Conservation (phyloP, 495 filamentous ascomycete species). For the Penicillium pulvis region DNA sequence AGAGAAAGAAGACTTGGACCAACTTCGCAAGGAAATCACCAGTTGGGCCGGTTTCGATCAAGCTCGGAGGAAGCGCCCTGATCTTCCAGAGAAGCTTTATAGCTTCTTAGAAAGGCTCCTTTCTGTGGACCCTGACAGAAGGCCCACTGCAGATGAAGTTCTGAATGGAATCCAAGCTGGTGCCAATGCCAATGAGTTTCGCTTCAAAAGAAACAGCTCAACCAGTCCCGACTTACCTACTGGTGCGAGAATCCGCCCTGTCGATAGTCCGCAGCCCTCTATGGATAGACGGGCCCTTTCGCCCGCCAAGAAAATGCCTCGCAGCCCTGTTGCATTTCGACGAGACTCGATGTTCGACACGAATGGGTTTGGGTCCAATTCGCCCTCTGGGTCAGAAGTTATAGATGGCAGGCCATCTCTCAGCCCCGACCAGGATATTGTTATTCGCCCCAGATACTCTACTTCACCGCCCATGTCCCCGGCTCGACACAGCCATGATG, state of each 20-base stretch:
- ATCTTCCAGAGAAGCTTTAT: constrained; percentile 87
- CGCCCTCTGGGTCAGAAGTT: constrained; percentile 19
- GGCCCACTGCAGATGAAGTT: constrained; percentile 87
- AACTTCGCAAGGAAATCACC: constrained; percentile 82
- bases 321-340: constrained; percentile 28
- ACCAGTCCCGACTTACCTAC: constrained; percentile 54
- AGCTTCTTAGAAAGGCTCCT: constrained; percentile 78
- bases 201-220: constrained; percentile 49
- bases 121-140: constrained; percentile 70
- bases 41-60: constrained; percentile 86
- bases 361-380: constrained; percentile 22
- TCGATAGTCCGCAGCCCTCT: constrained; percentile 48
- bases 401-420: constrained; percentile 26
- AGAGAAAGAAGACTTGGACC: constrained; percentile 87
- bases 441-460: constrained; percentile 39
- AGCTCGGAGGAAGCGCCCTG: constrained; percentile 67
- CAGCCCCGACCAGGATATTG: constrained; percentile 39
- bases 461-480: constrained; percentile 30
- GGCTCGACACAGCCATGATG: constrained; percentile 20
- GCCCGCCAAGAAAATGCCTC: constrained; percentile 30
- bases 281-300: constrained; percentile 34
- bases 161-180: constrained; percentile 77
- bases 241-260: constrained; percentile 57
- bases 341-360: constrained; percentile 38
- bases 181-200: constrained; percentile 58